phyloP scores from a whole-genome alignment of 345 rosid species.

The Sonneratia caseolaris region DNA sequence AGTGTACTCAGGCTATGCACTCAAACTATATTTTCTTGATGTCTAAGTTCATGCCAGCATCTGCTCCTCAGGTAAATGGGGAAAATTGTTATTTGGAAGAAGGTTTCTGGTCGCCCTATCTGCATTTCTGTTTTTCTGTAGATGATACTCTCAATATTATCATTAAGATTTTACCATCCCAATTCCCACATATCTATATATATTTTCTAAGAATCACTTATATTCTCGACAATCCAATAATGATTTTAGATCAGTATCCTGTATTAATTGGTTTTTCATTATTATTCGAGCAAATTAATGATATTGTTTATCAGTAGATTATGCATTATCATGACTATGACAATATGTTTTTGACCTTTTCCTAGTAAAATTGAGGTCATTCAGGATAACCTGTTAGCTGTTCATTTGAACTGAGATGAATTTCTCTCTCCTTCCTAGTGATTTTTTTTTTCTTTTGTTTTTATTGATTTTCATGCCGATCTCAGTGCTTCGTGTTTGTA shows the following conservation, averaged over 20 bases:
- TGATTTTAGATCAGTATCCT: neutral
- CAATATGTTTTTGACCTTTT: neutral
- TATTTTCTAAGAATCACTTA: no score
- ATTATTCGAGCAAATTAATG: neutral
- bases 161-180: neutral
- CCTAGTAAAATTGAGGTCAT: neutral
- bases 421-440: neutral
- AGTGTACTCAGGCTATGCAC: neutral
- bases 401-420: neutral
- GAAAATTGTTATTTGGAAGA: neutral
- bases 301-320: neutral
- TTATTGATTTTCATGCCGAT: neutral
- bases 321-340: neutral
- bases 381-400: neutral
- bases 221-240: neutral
- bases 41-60: neutral
- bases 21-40: neutral
- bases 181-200: neutral
- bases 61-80: neutral
- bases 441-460: neutral
- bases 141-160: neutral
- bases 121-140: neutral
- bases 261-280: neutral
- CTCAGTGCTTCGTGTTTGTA: conserved; percentile 21
- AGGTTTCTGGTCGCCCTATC: neutral